Conservation (phyloP, 352 stramenopile genomes). For the Globisporangium paddicum region DNA sequence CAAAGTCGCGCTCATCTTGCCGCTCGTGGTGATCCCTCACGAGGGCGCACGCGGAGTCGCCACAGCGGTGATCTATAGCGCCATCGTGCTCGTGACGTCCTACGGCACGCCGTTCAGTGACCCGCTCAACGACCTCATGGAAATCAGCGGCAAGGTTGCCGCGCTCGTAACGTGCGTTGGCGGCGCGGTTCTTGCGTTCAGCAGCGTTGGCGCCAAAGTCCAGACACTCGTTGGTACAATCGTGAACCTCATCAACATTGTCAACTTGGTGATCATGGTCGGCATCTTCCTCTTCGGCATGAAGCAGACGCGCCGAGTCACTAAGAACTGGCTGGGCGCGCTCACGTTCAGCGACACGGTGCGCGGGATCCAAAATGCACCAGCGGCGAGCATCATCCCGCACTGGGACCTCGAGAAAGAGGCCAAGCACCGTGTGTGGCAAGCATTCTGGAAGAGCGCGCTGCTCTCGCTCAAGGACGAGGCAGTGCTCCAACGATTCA, state of each 20-base stretch:
- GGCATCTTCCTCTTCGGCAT: slow-evolving; percentile 31
- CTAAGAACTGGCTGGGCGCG: slow-evolving; percentile 37
- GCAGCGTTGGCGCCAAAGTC: slow-evolving; percentile 8
- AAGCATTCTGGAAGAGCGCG: slow-evolving; percentile 38
- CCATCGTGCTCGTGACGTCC: slow-evolving; percentile 26
- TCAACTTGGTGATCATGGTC: slow-evolving; percentile 39
- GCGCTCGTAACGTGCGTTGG: slow-evolving; percentile 30
- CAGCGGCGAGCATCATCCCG: slow-evolving; percentile 20
- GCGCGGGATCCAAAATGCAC: slow-evolving; percentile 27
- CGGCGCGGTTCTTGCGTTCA: slow-evolving; percentile 21
- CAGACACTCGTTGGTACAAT: slow-evolving; percentile 22
- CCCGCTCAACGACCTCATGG: slow-evolving; percentile 44
- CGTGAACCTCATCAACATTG: slow-evolving; percentile 37
- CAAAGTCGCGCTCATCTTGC: slow-evolving; percentile 36
- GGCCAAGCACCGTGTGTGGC: slow-evolving; percentile 45
- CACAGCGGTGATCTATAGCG: slow-evolving; percentile 22
- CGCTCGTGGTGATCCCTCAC: slow-evolving; percentile 20
- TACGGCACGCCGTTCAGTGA: slow-evolving; percentile 44
- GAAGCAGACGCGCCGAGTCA: slow-evolving; percentile 19
- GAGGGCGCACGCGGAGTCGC: slow-evolving; percentile 16
- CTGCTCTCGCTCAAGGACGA: slow-evolving; percentile 22
- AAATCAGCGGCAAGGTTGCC: slow-evolving; percentile 35
- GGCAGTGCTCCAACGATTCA: slow-evolving; percentile 23
- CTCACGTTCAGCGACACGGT: slow-evolving; percentile 45
- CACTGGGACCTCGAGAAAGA: slow-evolving; percentile 42